These are phyloP conservation scores for Penicillium brevicompactum DNA, from an alignment of 2,329 filamentous ascomycete genomes.

Conservation along the genomic window DNA sequence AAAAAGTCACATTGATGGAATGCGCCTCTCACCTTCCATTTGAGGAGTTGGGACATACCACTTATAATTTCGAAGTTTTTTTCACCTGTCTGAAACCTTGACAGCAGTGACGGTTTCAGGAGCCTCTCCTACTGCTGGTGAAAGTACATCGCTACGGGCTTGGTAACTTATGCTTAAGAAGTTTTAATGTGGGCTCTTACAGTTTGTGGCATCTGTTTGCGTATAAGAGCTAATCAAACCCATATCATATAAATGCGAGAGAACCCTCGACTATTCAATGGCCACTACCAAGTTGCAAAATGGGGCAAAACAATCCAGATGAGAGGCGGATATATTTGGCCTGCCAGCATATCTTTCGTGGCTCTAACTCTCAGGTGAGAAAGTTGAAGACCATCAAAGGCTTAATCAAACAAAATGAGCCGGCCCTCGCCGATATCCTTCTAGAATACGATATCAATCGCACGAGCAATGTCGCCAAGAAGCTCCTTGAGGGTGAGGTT, in stretches of 20 bases:
- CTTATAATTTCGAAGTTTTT: no score
- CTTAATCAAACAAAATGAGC: conserved; percentile 3
- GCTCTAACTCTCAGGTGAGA: conserved; percentile 3
- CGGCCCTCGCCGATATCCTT: neutral
- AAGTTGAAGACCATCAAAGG: conserved; percentile 6
- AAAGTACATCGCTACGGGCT: neutral
- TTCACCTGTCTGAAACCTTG: no score
- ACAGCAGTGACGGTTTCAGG: neutral
- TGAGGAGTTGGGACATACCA: neutral
- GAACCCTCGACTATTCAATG: neutral
- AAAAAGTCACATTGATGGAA: conserved; percentile 4
- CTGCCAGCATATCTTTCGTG: conserved; percentile 2
- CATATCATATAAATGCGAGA: neutral
- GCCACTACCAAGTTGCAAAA: neutral
- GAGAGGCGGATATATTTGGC: conserved; percentile 5
- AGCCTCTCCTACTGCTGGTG: neutral
- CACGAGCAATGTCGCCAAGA: conserved; percentile 5
- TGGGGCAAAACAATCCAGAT: conserved; percentile 3
- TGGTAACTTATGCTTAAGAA: no score
- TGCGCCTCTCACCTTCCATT: conserved; percentile 2
- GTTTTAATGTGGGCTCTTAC: no score
- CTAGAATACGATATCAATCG: conserved; percentile 9
- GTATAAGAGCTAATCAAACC: no score
- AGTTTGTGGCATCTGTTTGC: no score
- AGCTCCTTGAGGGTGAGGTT: conserved; percentile 1